Base-by-base conservation (phyloP, 768 basidiomycete species). In the Daedalea quercina region DNA sequence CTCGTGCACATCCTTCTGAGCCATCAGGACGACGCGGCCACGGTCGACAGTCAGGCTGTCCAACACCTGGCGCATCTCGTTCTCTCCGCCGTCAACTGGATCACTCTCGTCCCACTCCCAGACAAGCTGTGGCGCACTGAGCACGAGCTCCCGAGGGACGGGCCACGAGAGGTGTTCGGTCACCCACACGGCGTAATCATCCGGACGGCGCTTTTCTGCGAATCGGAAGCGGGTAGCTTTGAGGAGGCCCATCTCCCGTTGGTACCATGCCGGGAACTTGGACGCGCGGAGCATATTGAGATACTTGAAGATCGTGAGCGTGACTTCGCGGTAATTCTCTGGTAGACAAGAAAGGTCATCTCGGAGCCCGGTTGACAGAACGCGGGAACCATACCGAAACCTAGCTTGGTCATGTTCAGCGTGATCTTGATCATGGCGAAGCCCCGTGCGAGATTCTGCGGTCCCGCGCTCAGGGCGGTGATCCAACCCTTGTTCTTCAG, bases 381-480 rank as follows among this genome's bases (percentile, higher is more conserved):
- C 26, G 54, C 43, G 4, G 23, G 1, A 26, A 75, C n/a, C 88
- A 62, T 64, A 94, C 92, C 76, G 53, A 95, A 87, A 1, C 96
- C 96, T 53, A 90, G 84, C 34, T 79, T 76, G 0, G 96, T 96
- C 57, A 99, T 69, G 61, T 87, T 71, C 22, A 88, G 73, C 1
- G 83, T 85, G n/a, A 89, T 67, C 65, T 90, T 94, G 72, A 96
- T 90, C 76, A 90, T 85, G 37, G 84, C 87, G 64, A 97, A 92
- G 0, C 93, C 91, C 56, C 90, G 79, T 19, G 79, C 90, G 6
- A 90, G 76, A 31, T 75, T 71, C 59, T 87, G 85, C 2, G 80
- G 75, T 1, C 87, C 91, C 42, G 83, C 76, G 51, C 77, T 81
- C 47, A 98, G 72, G 12, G 75, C 74, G 25, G 85, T 91, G 34